Evolutionary conservation across 306 rosid species (phyloP).

Genomic region (Ochetophila trinervis): DNA sequence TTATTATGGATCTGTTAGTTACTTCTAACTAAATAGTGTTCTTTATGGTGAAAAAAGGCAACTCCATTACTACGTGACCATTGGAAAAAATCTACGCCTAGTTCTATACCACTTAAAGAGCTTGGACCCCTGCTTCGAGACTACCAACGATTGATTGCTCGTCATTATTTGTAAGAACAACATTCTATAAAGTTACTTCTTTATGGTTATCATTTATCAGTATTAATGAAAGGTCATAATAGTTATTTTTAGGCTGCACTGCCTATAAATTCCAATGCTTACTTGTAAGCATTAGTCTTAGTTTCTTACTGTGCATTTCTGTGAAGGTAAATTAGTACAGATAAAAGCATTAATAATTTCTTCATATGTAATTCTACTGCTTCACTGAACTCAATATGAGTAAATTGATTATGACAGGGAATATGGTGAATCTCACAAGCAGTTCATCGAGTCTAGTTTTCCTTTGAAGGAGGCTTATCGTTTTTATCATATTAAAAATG

Average conservation of each 20-base stretch:
- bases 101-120: constrained; percentile 67
- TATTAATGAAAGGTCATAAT: too few relatives aligned
- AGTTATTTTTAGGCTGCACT: too few relatives aligned
- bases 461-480: constrained; percentile 42
- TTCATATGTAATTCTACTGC: neutral
- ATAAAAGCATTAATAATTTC: neutral
- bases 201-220: neutral
- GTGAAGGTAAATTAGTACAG: too few relatives aligned
- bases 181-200: constrained; percentile 15
- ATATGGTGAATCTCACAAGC: constrained; percentile 43
- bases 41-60: constrained; percentile 27
- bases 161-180: constrained; percentile 52
- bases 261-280: too few relatives aligned
- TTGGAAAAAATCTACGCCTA: constrained; percentile 73
- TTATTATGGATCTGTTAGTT: neutral
- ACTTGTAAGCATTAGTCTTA: too few relatives aligned
- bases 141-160: constrained; percentile 65
- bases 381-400: neutral
- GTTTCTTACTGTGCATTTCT: too few relatives aligned
- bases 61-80: constrained; percentile 66
- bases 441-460: constrained; percentile 27
- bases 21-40: constrained; percentile 14
- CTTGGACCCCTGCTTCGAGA: constrained; percentile 91
- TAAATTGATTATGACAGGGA: constrained; percentile 31
- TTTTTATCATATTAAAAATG: constrained; percentile 68